Base-by-base conservation (phyloP, 129 eudicot genomes). In the Flaveria trinervia region DNA sequence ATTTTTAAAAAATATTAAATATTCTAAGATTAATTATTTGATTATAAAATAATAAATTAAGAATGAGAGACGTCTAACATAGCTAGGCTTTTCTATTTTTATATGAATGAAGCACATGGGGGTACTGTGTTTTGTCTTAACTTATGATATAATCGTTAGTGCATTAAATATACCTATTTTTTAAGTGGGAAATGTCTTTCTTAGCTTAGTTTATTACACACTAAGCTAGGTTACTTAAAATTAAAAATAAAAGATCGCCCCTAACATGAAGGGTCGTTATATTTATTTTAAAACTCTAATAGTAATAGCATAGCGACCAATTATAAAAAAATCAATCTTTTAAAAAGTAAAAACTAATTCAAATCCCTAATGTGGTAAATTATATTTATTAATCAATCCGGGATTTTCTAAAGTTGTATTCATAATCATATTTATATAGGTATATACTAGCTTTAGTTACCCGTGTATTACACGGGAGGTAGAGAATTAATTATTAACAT, bases 91-190 rank as follows among this genome's bases (percentile, higher is more conserved):
- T 77, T 41, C 22, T 11, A n/a, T 48, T 41, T 41, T 55, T 13
- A 39, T 68, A 67, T 43, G 75, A 23, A 55, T 54, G 69, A 66
- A 55, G 81, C 81, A 77, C 81, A 68, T 45, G 80, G 69, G 30
- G 60, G 57, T 22, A 20, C 22, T 20, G 68, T 57, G 43, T 73
- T 43, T 59, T 73, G 2, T 57, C 14, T 57, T 41, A 46, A 4
- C 48, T 4, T 49, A 41, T 22, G 20, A 39, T 69, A 14, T 30
- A 30, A 64, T 64, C 69, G 69, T 64, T 30, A 30, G 0, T 45
- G 2, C 68, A 57, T 20, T 36, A 20, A 14, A 41, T 52, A 11
- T n/a, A 71, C 17, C 16, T 52, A 16, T 71, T 22, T 16, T 54
- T 52, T 36, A 72, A 72, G 64, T 72, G 28, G 28, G 26, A n/a